A percentile compares a stretch with the other conserved stretches of the same genome.
These are phyloP conservation scores for Agrocybe chaxingu DNA, from an alignment of 768 basidiomycete species.

Conservation along the genomic window DNA sequence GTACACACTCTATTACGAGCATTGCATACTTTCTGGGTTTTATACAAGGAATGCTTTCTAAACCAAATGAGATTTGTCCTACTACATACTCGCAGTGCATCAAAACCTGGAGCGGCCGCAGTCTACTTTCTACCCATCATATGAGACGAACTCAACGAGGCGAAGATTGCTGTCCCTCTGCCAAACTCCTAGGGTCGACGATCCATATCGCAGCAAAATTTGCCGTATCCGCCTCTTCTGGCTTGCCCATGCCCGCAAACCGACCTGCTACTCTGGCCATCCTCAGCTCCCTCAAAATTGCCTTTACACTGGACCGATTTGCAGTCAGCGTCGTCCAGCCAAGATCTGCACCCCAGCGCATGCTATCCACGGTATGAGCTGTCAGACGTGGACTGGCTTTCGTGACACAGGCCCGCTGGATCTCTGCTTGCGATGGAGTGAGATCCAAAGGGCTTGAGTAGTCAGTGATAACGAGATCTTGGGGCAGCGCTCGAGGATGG, in stretches of 20 bases:
- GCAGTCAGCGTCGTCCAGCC: constrained; percentile 90
- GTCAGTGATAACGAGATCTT: constrained; percentile 11
- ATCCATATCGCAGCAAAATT: constrained; percentile 59
- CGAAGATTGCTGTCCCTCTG: constrained; percentile 38
- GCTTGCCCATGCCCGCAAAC: constrained; percentile 21
- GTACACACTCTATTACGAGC: no score
- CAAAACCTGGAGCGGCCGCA: no score
- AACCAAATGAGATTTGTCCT: no score
- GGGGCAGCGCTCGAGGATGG: constrained; percentile 28
- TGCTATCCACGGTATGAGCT: constrained; percentile 71
- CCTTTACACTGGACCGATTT: constrained; percentile 74
- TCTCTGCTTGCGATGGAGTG: constrained; percentile 26
- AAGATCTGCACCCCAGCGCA: constrained; percentile 62
- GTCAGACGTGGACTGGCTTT: constrained; percentile 61
- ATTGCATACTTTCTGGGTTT: no score
- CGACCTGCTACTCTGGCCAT: constrained; percentile 29
- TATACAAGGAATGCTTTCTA: no score
- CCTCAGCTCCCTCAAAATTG: constrained; percentile 68
- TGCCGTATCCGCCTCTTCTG: constrained; percentile 5
- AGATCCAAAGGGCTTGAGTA: not conserved
- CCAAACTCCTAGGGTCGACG: constrained; percentile 76
- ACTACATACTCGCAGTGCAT: no score
- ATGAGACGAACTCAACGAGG: no score
- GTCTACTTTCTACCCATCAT: no score
- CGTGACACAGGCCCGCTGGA: constrained; percentile 51